Base-by-base conservation (phyloP, 768 basidiomycete genomes). In the Macrocybe gigantea region DNA sequence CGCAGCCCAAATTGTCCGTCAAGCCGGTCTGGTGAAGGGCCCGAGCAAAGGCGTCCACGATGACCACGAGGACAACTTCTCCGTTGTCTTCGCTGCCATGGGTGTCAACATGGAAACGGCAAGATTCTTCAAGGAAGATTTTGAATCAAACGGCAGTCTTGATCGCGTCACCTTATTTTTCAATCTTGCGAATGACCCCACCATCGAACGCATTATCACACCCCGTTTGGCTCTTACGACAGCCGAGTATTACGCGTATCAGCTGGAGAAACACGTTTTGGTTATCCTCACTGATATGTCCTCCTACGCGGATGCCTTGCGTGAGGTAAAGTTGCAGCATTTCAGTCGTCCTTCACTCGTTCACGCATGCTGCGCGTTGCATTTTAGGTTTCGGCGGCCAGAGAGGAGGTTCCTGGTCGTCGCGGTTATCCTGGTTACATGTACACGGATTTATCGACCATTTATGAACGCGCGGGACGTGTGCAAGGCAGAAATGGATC, bases 61-160 rank as follows among this genome's bases (percentile, higher is more conserved):
- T 62, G 95, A 93, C 48, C 95, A 98, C 69, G 95, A 96, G 75
- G 95, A 99, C 73, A 99, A 99, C 70, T 99, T 99, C 79, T 95
- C 93, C 41, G 94, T 99, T 61, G 96, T 98, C 41, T 99, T 98
- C 64, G 96, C 94, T 48, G 96, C 96, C 36, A 98, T 99, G 96
- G 96, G 96, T 79, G 96, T 95, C 50, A 99, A 99, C 74, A 96
- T 96, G 93, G 96, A 99, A 69, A 98, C 96, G 5, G 96, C 96
- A 41, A 84, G 95, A 45, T 99, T 96, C 78, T 99, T 99, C 88
- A 94, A 95, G 69, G 90, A 94, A 64, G 96, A 99, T 73, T 98
- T 98, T 64, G 94, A 98, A 69, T 95, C 96, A 60, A 97, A 96
- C 64, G 96, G 96, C 46, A 89, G 86, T 75, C 78, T 98, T 52